These are phyloP conservation scores for Asterionellopsis glacialis DNA, from an alignment of 108 stramenopile species.

Conservation along the genomic window DNA sequence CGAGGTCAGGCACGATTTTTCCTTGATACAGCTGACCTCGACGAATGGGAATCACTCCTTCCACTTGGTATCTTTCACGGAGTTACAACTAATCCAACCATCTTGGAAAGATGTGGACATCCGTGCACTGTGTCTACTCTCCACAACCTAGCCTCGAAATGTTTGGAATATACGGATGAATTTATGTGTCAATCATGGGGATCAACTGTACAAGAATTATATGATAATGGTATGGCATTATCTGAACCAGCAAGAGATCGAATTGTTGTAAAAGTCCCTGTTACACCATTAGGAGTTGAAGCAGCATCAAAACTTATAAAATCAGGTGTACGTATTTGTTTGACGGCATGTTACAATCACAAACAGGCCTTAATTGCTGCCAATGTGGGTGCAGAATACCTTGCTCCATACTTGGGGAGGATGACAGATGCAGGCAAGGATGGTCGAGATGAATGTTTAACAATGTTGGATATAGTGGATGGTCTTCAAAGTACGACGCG, in stretches of 20 bases:
- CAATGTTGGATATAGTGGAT: constrained; percentile 52
- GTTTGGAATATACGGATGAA: constrained; percentile 40
- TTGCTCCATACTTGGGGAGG: constrained; percentile 41
- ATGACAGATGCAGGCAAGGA: constrained; percentile 64
- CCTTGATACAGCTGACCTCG: constrained; percentile 55
- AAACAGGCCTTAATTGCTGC: constrained; percentile 61
- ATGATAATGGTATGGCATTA: constrained; percentile 48
- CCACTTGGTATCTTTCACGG: constrained; percentile 64
- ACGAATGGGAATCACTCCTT: constrained; percentile 50
- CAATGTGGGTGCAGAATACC: constrained; percentile 53
- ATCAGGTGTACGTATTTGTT: constrained; percentile 50
- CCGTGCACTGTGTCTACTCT: constrained; percentile 48
- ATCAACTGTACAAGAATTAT: constrained; percentile 43
- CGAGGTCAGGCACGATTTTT: constrained; percentile 52
- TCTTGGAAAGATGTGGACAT: constrained; percentile 45
- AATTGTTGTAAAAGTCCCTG: constrained; percentile 68
- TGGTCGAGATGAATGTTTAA: constrained; percentile 48
- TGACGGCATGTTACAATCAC: constrained; percentile 61
- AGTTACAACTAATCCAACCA: constrained; percentile 59
- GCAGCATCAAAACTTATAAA: constrained; percentile 49
- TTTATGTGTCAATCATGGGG: constrained; percentile 80
- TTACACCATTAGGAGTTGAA: constrained; percentile 41
- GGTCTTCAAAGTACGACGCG: constrained; percentile 56
- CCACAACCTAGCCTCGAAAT: constrained; percentile 32
- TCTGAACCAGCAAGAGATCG: constrained; percentile 36